A percentile compares a stretch with the other conserved stretches of the same genome.
Conservation (phyloP, 2,329 filamentous ascomycete species). For the Biscogniauxia marginata region DNA sequence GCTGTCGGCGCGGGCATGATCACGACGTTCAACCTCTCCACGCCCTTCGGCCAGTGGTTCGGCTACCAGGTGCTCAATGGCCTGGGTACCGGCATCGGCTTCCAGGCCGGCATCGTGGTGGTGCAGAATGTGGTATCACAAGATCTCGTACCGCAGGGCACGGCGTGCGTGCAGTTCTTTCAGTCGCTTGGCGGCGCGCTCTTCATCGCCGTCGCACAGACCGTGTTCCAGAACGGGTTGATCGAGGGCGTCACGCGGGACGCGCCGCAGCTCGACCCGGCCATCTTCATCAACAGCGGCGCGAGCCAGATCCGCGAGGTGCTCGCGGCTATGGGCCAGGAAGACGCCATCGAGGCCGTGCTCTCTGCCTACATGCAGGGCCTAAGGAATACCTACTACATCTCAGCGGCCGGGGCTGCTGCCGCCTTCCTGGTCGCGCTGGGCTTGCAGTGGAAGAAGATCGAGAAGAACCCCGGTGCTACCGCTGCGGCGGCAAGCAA, state of each 20-base stretch:
- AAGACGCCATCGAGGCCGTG: constrained; percentile 43
- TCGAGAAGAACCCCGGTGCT: constrained; percentile 39
- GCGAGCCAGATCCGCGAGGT: constrained; percentile 49
- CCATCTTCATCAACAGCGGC: constrained; percentile 51
- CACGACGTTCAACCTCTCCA: constrained; percentile 49
- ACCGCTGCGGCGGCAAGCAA: background rate
- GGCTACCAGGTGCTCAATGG: constrained; percentile 58
- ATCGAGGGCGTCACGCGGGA: constrained; percentile 47
- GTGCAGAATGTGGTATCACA: constrained; percentile 52
- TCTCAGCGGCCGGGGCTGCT: constrained; percentile 47
- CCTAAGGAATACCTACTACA: constrained; percentile 51
- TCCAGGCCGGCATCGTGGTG: constrained; percentile 46
- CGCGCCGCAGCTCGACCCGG: constrained; percentile 45
- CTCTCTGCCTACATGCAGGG: constrained; percentile 49
- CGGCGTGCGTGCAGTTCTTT: constrained; percentile 57
- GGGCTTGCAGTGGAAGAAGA: constrained; percentile 52
- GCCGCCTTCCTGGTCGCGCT: constrained; percentile 44
- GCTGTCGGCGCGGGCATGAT: constrained; percentile 53
- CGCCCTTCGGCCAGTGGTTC: constrained; percentile 51
- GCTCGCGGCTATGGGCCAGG: constrained; percentile 40
- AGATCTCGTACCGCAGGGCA: constrained; percentile 49
- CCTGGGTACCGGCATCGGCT: constrained; percentile 49
- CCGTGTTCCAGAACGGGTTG: constrained; percentile 66
- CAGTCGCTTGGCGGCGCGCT: constrained; percentile 65
- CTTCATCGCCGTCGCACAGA: constrained; percentile 63